Conservation (phyloP, 1,139 yeast genomes). For the Pichia inconspicua region DNA sequence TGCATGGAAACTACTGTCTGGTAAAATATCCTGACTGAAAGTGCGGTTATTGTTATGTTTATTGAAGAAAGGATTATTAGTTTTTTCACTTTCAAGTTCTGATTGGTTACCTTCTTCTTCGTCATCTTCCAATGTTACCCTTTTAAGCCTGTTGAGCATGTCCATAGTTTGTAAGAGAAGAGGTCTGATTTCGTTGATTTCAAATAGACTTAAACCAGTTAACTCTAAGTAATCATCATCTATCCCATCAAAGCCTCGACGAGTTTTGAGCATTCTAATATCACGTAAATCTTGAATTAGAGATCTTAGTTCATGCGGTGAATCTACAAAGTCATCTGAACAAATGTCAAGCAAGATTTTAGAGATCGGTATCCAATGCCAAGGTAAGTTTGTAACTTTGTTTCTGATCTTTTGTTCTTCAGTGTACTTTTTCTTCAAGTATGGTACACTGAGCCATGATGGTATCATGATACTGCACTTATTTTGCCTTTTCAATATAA, state of each 20-base stretch:
- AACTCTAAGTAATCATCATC: conserved; percentile 80
- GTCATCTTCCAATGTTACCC: conserved; percentile 23
- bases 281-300: conserved; percentile 79
- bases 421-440: conserved; percentile 52
- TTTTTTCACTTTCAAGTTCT: not conserved
- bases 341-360: conserved; percentile 62
- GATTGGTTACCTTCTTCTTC: conserved; percentile 6
- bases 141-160: conserved; percentile 35
- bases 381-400: conserved; percentile 67
- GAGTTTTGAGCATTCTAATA: conserved; percentile 69
- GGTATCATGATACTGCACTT: conserved; percentile 87
- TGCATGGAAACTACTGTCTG: not conserved
- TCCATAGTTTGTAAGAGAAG: conserved; percentile 76
- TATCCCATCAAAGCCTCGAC: conserved; percentile 68
- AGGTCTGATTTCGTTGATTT: conserved; percentile 82
- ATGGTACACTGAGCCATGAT: conserved; percentile 64
- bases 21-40: not conserved
- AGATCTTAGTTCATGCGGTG: conserved; percentile 57
- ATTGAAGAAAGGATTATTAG: not conserved
- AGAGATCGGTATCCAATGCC: conserved; percentile 81
- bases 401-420: conserved; percentile 54
- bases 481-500: conserved; percentile 72
- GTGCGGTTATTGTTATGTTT: not conserved
- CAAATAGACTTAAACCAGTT: conserved; percentile 76
- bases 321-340: conserved; percentile 65